Conservation (phyloP, 176 grass and related monocot species). For the Carex parvula region DNA sequence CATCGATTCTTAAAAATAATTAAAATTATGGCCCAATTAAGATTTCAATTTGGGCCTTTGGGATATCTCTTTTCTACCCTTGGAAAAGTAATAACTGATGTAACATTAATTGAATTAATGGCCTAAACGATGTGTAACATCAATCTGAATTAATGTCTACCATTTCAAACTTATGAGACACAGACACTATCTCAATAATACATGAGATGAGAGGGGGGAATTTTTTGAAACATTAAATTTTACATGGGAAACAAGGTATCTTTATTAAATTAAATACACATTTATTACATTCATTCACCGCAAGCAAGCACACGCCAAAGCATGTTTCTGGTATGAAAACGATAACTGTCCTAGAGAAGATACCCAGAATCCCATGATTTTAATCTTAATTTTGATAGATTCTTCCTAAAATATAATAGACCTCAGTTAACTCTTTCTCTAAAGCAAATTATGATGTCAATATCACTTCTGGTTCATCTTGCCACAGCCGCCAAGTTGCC, state of each 20-base stretch:
- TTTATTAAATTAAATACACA: background rate
- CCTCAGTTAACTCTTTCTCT: background rate
- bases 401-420: slow-evolving; percentile 11
- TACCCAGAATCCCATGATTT: background rate
- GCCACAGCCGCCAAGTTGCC: background rate
- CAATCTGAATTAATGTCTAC: background rate
- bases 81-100: no score
- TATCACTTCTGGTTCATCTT: slow-evolving; percentile 17
- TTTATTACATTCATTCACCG: background rate
- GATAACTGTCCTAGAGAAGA: slow-evolving; percentile 8
- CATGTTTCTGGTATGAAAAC: slow-evolving; percentile 7
- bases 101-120: background rate
- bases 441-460: slow-evolving; percentile 2
- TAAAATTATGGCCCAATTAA: background rate
- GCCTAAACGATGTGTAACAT: background rate
- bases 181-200: background rate
- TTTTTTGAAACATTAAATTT: background rate
- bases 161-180: background rate
- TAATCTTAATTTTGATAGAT: no score
- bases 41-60: background rate
- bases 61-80: background rate
- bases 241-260: background rate
- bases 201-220: background rate
- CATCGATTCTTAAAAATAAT: no score
- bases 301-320: slow-evolving; percentile 6